These are phyloP conservation scores for Colletotrichum lini DNA, from an alignment of 2,329 filamentous ascomycete species.

Conservation along the genomic window DNA sequence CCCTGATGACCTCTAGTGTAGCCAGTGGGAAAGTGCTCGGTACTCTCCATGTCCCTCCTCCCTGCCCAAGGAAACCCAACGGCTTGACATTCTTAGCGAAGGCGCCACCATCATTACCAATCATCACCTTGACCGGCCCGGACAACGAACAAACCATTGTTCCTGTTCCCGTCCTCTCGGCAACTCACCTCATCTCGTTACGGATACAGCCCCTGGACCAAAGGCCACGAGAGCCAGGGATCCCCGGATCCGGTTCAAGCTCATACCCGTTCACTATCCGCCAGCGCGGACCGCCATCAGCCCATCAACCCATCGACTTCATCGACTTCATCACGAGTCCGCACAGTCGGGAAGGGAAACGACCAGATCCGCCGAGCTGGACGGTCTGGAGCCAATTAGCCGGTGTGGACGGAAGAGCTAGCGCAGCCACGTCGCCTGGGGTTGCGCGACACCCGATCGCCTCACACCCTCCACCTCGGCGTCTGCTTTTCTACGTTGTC, in stretches of 20 bases:
- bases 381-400: neutral
- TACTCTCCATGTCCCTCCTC: neutral
- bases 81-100: neutral
- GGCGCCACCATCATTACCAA: neutral
- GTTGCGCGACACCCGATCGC: constrained; percentile 1
- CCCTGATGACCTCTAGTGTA: neutral
- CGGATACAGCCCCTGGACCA: neutral
- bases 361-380: neutral
- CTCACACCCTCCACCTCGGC: neutral
- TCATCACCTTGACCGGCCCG: neutral
- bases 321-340: neutral
- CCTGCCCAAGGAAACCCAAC: neutral
- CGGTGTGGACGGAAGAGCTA: neutral
- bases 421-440: neutral
- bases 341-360: constrained; percentile 1
- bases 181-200: neutral
- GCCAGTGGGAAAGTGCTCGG: neutral
- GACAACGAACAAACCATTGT: neutral
- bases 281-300: neutral
- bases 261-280: constrained; percentile 2
- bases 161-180: neutral
- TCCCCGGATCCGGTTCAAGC: neutral
- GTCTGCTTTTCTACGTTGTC: neutral
- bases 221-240: neutral
- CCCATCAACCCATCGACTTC: neutral